Evolutionary conservation across 2,329 filamentous ascomycete genomes (phyloP).

Genomic region (Cordyceps militaris): DNA sequence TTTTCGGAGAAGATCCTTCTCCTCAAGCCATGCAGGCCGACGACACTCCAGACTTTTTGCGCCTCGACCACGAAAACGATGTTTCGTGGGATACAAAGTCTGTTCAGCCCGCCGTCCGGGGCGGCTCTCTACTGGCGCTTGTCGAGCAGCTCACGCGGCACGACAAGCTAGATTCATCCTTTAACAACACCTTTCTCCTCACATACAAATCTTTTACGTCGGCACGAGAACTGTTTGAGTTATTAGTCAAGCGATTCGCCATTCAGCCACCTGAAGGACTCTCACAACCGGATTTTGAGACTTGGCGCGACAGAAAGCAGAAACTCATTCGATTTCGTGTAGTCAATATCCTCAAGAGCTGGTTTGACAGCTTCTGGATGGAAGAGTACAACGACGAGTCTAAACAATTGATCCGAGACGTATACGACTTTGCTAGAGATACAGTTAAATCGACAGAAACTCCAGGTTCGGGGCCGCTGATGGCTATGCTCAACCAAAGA

Average conservation of each 20-base stretch:
- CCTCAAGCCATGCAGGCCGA: constrained; percentile 49
- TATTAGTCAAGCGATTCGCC: constrained; percentile 84
- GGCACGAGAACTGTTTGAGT: constrained; percentile 83
- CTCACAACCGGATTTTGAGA: constrained; percentile 66
- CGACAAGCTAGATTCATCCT: constrained; percentile 88
- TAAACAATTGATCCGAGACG: constrained; percentile 76
- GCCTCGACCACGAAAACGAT: constrained; percentile 80
- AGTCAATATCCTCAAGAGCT: constrained; percentile 95
- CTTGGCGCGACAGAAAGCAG: constrained; percentile 90
- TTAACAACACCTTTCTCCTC: constrained; percentile 95
- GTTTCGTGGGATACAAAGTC: constrained; percentile 82
- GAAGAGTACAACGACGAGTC: constrained; percentile 81
- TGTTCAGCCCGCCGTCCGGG: constrained; percentile 71
- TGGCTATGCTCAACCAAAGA: constrained; percentile 82
- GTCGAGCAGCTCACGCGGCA: constrained; percentile 95
- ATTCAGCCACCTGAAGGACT: constrained; percentile 86
- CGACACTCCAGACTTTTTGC: constrained; percentile 76
- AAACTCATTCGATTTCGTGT: constrained; percentile 93
- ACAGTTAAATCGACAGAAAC: constrained; percentile 91
- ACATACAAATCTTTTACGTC: constrained; percentile 94
- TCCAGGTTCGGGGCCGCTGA: constrained; percentile 75
- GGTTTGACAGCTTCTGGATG: constrained; percentile 99
- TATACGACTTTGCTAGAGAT: constrained; percentile 85
- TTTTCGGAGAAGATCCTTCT: constrained; percentile 58
- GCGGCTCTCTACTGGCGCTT: constrained; percentile 79